These are phyloP conservation scores for Gracilaria gracilis DNA, from an alignment of 23 red algal genomes.

Conservation along the genomic window DNA sequence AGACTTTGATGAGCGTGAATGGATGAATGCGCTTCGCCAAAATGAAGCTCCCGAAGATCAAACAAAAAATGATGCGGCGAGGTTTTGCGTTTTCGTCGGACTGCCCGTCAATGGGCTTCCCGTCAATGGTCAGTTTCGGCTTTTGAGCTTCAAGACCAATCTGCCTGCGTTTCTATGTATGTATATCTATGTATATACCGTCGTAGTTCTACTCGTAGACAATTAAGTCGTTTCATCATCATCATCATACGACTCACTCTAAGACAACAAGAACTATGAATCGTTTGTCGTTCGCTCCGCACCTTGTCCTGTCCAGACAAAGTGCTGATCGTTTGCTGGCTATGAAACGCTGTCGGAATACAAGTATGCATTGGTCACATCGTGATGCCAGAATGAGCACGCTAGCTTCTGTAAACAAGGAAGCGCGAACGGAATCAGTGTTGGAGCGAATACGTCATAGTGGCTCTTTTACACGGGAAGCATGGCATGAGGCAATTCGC, in stretches of 20 bases:
- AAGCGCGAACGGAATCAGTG: neutral
- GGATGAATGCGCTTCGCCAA: neutral
- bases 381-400: neutral
- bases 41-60: neutral
- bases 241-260: too few relatives aligned
- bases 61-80: neutral
- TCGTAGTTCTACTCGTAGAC: too few relatives aligned
- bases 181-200: too few relatives aligned
- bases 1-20: too few relatives aligned
- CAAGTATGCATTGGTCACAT: neutral
- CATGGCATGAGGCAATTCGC: constrained; percentile 37
- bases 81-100: too few relatives aligned
- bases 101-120: too few relatives aligned
- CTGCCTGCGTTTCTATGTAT: too few relatives aligned
- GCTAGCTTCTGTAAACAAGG: neutral
- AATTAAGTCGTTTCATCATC: too few relatives aligned
- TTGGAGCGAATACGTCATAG: constrained; percentile 39
- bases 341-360: neutral
- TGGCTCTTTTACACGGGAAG: constrained; percentile 23
- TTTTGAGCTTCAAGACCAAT: too few relatives aligned
- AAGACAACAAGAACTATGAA: neutral
- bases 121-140: too few relatives aligned
- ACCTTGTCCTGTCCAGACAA: neutral
- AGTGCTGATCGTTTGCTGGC: neutral
- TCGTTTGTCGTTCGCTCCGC: neutral